These are phyloP conservation scores for Conticribra guillardii DNA, from an alignment of 108 stramenopile species.

Conservation along the genomic window DNA sequence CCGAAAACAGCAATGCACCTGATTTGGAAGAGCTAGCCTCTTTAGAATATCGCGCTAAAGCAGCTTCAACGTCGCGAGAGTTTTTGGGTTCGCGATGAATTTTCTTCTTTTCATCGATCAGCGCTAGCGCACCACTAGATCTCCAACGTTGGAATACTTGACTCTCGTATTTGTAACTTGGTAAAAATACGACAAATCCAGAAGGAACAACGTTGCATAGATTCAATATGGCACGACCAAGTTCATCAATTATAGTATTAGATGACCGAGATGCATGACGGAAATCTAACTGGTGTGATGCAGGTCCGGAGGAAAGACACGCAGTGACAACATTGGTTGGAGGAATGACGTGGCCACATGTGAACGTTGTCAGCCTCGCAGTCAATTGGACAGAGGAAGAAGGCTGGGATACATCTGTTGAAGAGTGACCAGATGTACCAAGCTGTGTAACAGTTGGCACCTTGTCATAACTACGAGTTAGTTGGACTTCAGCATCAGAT, in stretches of 20 bases:
- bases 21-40: constrained; percentile 47
- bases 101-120: constrained; percentile 58
- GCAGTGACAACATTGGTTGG: constrained; percentile 46
- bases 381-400: constrained; percentile 39
- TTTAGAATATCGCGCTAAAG: constrained; percentile 66
- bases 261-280: constrained; percentile 65
- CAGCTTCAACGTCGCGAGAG: constrained; percentile 74
- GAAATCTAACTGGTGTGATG: constrained; percentile 77
- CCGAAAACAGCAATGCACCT: constrained; percentile 92
- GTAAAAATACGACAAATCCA: constrained; percentile 95
- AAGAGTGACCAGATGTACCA: neutral
- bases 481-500: constrained; percentile 41
- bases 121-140: constrained; percentile 54
- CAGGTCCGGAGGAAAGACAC: constrained; percentile 54
- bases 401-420: neutral
- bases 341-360: constrained; percentile 95
- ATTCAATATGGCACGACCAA: constrained; percentile 79
- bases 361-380: constrained; percentile 74
- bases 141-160: constrained; percentile 82
- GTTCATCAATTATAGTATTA: constrained; percentile 72
- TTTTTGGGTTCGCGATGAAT: constrained; percentile 87
- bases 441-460: neutral
- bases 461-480: constrained; percentile 23
- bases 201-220: constrained; percentile 72
- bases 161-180: constrained; percentile 93